A percentile compares a stretch with the other conserved stretches of the same genome.
phyloP scores from a whole-genome alignment of 352 stramenopile genomes.

The Phytophthora brassicae region DNA sequence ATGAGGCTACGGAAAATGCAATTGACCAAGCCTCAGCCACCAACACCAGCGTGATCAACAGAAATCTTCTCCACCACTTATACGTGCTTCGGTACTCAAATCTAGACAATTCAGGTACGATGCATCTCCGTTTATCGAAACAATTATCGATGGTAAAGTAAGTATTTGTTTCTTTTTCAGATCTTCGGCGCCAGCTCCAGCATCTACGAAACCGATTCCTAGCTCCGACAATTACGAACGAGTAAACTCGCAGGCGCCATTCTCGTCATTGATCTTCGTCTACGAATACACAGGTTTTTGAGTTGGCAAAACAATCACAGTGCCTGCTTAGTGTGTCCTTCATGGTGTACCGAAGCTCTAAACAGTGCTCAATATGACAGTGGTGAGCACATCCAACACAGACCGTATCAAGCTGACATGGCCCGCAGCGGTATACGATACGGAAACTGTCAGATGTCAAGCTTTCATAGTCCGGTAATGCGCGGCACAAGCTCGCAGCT shows the following conservation, averaged over 20 bases:
- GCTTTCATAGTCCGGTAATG: slow-evolving; percentile 49
- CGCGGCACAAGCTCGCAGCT: slow-evolving; percentile 58
- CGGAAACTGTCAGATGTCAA: slow-evolving; percentile 77
- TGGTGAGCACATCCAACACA: slow-evolving; percentile 72
- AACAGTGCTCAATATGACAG: slow-evolving; percentile 62
- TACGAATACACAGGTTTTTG: slow-evolving; percentile 33
- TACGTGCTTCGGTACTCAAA: slow-evolving; percentile 67
- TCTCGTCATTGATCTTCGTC: slow-evolving; percentile 16
- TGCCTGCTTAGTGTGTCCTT: slow-evolving; percentile 52
- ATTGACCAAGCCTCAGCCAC: slow-evolving; percentile 4
- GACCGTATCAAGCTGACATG: slow-evolving; percentile 49
- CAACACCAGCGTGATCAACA: slow-evolving; percentile 30
- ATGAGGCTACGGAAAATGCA: slow-evolving; percentile 22
- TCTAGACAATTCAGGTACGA: slow-evolving; percentile 55
- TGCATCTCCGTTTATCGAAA: neutral
- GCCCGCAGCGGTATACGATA: slow-evolving; percentile 63
- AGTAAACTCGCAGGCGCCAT: slow-evolving; percentile 6
- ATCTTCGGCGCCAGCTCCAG: slow-evolving; percentile 63
- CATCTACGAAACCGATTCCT: slow-evolving; percentile 64
- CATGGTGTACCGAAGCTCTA: slow-evolving; percentile 62
- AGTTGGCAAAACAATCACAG: slow-evolving; percentile 49
- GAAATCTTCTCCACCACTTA: slow-evolving; percentile 72
- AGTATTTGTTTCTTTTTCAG: slow-evolving; percentile 28
- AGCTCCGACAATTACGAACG: slow-evolving; percentile 12
- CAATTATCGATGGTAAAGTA: neutral